Evolutionary conservation across 768 basidiomycete species (phyloP), one percentile per base, ranked within the genome.

Genomic region (Lentinula edodes): DNA sequence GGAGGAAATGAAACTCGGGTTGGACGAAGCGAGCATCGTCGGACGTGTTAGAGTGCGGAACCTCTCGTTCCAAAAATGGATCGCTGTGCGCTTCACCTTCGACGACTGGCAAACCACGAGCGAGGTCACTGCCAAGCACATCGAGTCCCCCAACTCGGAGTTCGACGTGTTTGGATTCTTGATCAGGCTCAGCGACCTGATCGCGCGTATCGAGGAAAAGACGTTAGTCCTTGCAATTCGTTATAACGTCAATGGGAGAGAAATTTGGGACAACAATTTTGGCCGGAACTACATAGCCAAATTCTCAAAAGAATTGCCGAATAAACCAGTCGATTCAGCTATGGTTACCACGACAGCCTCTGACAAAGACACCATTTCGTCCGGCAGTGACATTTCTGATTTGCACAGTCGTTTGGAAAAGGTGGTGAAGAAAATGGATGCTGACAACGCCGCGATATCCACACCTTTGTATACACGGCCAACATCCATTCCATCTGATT

Each of bases 51-150:
- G 86, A 52, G 91, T 96, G 61, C 82, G 86, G 67, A 98, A 98
- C 71, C 70, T 98, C 54, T 85, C 93, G 6, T 98, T 86, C 74
- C 80, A 89, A 67, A 98, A 98, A 76, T 84, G 84, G 79, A 81
- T 98, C 57, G 89, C 87, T 7, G 84, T 94, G 28, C 85, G 96
- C 34, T 98, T 97, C 73, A 98, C 96, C 1, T 83, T 95, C 66
- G 96, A 98, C 71, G 81, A 79, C 66, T 98, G 96, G 96, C 93
- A 94, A 73, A 99, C 96, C 52, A 95, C 93, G 62, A 91, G 89
- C 72, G 96, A 98, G 73, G 91, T 97, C 61, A 84, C 87, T 0
- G 95, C 88, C 28, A 85, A 83, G 54, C 89, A 91, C 71, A 73
- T 75, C 18, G 76, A 78, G 56, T 74, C 79, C 4, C 63, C 83